Percentiles rank a stretch among this genome's conserved stretches.
Conservation (phyloP, 495 filamentous ascomycete species). For the Podospora pseudocomata region DNA sequence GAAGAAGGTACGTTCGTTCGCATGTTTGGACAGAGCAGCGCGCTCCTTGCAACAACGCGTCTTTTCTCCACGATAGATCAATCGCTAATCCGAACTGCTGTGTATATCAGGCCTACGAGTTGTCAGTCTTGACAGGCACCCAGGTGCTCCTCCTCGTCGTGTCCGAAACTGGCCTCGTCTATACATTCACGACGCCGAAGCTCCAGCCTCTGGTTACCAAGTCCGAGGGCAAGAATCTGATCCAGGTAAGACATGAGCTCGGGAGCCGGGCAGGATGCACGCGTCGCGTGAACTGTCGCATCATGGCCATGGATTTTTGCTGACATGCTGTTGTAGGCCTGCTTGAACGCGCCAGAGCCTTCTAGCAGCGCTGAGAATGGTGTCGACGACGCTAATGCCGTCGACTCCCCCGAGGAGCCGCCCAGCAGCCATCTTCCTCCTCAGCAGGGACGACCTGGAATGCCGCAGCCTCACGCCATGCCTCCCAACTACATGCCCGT, state of each 20-base stretch:
- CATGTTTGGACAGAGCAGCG: constrained; percentile 9
- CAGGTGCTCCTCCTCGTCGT: constrained; percentile 97
- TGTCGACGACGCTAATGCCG: constrained; percentile 60
- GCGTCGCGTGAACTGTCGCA: not conserved
- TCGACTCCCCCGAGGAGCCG: constrained; percentile 63
- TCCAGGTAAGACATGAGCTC: constrained; percentile 66
- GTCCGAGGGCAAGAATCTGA: constrained; percentile 98
- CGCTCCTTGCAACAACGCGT: constrained; percentile 8
- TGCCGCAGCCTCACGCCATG: constrained; percentile 50
- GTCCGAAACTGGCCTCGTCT: constrained; percentile 96
- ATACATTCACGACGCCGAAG: constrained; percentile 99
- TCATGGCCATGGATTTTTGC: not conserved
- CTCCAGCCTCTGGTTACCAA: constrained; percentile 98
- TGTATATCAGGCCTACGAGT: constrained; percentile 78
- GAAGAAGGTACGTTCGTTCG: constrained; percentile 86
- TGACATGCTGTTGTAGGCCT: constrained; percentile 56
- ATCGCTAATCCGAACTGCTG: constrained; percentile 28
- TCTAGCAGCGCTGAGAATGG: constrained; percentile 82
- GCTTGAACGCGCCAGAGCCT: constrained; percentile 95
- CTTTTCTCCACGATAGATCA: not conserved
- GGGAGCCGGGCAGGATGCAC: constrained; percentile 9
- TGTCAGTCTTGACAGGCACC: constrained; percentile 96
- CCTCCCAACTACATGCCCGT: constrained; percentile 47
- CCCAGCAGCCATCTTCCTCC: constrained; percentile 55
- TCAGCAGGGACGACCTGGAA: constrained; percentile 48